These are phyloP conservation scores for Xerocomus potaroensis DNA, from an alignment of 768 basidiomycete genomes.

Conservation along the genomic window DNA sequence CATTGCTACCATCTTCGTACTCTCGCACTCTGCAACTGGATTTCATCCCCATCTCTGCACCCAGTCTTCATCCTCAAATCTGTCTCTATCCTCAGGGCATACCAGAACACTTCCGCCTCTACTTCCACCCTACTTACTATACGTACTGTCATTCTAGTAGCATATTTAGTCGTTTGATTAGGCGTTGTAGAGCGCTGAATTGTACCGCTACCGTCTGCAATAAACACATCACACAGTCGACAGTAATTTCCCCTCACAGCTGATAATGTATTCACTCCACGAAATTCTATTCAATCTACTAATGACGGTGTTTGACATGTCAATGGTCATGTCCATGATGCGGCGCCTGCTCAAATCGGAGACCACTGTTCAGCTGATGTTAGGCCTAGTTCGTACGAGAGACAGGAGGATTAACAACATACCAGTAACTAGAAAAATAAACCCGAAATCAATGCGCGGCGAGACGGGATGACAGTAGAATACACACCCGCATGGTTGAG, in stretches of 20 bases:
- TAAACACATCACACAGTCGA: constrained; percentile 16
- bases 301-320: neutral
- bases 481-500: constrained; percentile 84
- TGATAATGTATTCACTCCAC: constrained; percentile 12
- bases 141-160: constrained; percentile 32
- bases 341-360: constrained; percentile 83
- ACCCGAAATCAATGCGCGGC: constrained; percentile 1
- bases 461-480: constrained; percentile 16
- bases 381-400: neutral
- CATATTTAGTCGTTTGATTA: constrained; percentile 26
- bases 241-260: constrained; percentile 6
- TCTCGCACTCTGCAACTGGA: constrained; percentile 27
- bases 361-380: constrained; percentile 51
- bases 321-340: constrained; percentile 53
- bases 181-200: constrained; percentile 31
- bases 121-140: constrained; percentile 24
- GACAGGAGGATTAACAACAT: constrained; percentile 16
- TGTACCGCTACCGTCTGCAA: constrained; percentile 32
- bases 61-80: constrained; percentile 8
- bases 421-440: constrained; percentile 44
- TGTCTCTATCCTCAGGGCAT: constrained; percentile 18
- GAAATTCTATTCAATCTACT: neutral
- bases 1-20: constrained; percentile 29
- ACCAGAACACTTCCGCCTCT: constrained; percentile 11
- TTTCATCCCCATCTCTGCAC: constrained; percentile 12